Base-by-base conservation (phyloP, 1,284 basidiomycete genomes). In the Jaminaea rosea region DNA sequence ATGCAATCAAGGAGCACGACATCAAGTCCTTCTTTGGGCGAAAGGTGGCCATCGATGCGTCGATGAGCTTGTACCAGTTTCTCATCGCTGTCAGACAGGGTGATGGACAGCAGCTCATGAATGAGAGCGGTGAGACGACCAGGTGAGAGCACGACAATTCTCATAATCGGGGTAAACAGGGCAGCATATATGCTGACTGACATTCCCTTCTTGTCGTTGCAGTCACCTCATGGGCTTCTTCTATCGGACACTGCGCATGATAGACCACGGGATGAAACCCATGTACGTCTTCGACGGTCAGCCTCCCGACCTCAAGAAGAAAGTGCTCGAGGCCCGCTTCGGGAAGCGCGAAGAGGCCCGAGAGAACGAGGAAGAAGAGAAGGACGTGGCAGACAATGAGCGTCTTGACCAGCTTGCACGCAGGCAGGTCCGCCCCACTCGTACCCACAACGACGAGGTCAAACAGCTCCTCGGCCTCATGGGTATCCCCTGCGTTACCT, bases 261-360 rank as follows among this genome's bases (percentile, higher is more conserved):
- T 94, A n/a, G 94, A 99, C 76, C 90, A 94, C 64, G 94, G 94
- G 4, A 91, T 98, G 73, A 98, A 99, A 73, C 93, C 93, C 1
- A 87, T 86, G 45, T 98, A 97, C 75, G 89, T 99, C 21, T 99
- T 99, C 66, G 94, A 99, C 76, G 94, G 94, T 8, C 94, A 93
- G 75, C 94, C 93, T 1, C 93, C 93, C 45, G 91, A 97, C 58
- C 78, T 99, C 75, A 99, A 99, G 77, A 84, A 88, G 52, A 89
- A 89, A 49, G 91, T 98, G 64, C 82, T 97, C 15, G 84, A 87
- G 3, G 90, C 96, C 76, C 89, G 94, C 23, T 91, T 91, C 68
- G 91, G 89, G 55, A 81, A 80, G 62, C 80, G 94, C 50, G 88
- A 88, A 69, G 90, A 94, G 65, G 94, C 94, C 0, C 90, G 91